Conservation (phyloP, 768 basidiomycete species). For the Leccinum arenicola region DNA sequence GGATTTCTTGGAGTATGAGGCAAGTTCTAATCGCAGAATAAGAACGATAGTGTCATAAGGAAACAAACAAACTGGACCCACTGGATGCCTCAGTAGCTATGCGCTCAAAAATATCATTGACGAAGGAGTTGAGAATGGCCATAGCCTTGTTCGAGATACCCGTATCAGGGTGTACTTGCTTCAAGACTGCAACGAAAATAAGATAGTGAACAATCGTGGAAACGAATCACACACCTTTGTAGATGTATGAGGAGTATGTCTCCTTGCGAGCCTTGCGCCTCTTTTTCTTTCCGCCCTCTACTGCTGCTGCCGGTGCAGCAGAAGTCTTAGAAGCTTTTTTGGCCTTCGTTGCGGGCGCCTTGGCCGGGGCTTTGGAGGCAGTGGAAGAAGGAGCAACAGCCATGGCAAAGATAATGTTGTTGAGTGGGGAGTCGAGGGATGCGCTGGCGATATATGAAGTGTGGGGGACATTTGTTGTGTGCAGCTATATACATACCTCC, state of each 20-base stretch:
- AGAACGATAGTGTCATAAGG: neutral
- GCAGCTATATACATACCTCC: conserved; percentile 18
- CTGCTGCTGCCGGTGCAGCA: conserved; percentile 46
- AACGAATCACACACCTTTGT: conserved; percentile 58
- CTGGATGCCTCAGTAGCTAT: conserved; percentile 89
- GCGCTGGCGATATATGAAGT: conserved; percentile 17
- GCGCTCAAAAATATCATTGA: conserved; percentile 93
- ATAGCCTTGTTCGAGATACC: conserved; percentile 98
- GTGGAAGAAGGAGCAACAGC: conserved; percentile 55
- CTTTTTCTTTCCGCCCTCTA: conserved; percentile 83
- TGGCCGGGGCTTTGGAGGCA: conserved; percentile 43
- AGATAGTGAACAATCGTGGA: neutral
- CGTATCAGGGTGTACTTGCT: conserved; percentile 97
- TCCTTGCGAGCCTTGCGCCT: conserved; percentile 86
- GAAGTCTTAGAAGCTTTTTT: conserved; percentile 62
- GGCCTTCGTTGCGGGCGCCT: conserved; percentile 36
- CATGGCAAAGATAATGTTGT: conserved; percentile 37
- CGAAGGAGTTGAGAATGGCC: conserved; percentile 90
- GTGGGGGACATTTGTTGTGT: neutral
- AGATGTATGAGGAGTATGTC: conserved; percentile 94
- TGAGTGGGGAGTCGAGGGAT: conserved; percentile 9
- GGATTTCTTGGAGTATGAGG: conserved; percentile 97
- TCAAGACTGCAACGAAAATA: conserved; percentile 59
- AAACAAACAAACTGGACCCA: conserved; percentile 35
- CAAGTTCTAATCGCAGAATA: conserved; percentile 61